Base-by-base conservation (phyloP, 805 yeast species). In the Isabelozyma rhagii region DNA sequence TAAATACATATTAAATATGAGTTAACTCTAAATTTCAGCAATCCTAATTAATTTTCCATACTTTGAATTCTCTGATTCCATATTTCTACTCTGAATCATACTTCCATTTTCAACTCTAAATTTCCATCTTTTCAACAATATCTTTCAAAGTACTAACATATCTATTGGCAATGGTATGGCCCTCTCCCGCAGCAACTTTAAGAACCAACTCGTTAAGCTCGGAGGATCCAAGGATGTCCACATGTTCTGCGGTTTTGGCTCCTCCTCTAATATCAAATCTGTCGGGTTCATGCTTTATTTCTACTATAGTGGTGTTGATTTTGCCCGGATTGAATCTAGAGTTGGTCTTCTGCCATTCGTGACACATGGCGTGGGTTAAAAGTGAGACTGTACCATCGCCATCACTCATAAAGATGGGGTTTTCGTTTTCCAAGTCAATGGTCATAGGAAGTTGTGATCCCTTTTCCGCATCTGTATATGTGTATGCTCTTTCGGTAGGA, bases 331-430 rank as follows among this genome's bases (percentile, higher is more conserved):
- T 94, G 67, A 77, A 88, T 57, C 81, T 74, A 49, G 85, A 80
- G 29, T 80, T 75, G 18, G 72, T 59, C 47, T 82, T 80, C 57
- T 84, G 84, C 97, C 97, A 92, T 62, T 87, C 84, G 62, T 94
- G 97, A 62, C 97, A 89, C 83, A 91, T 89, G 1, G 89, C 59
- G 60, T 94, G 98, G 0, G 97, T 84, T 55, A 91, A 68, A 17
- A 94, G 60, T 2, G 97, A 89, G 4, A 94, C 87, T 0, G 99
- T 94, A 4, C 99, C 99, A 67, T 94, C 99, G 27, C 99, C 99
- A 62, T 94, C 96, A 1, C 96, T 85, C 61, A 89, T 75, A 38
- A 78, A 76, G 0, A 94, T 97, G 0, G 96, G 84, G 38, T 79
- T 74, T 4, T 69, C 74, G 40, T 79, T 75, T 8, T 81, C 87